These are phyloP conservation scores for Thalassiosira livingstoniorum DNA, from an alignment of 352 stramenopile genomes.

Conservation along the genomic window DNA sequence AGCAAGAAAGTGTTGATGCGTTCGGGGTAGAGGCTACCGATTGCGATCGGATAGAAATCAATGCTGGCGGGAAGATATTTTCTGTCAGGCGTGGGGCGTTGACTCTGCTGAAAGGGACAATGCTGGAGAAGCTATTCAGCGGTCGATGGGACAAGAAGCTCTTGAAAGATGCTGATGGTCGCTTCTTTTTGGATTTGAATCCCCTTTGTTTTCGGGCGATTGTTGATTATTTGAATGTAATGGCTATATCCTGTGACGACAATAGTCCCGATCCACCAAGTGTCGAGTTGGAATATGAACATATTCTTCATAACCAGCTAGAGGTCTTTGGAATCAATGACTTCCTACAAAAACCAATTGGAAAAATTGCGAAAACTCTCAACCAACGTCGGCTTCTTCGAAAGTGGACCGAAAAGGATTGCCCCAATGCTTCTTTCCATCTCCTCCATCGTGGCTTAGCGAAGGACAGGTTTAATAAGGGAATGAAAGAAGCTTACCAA, in stretches of 20 bases:
- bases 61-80: constrained; percentile 47
- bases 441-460: constrained; percentile 33
- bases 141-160: constrained; percentile 48
- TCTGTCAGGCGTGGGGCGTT: constrained; percentile 23
- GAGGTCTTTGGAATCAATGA: constrained; percentile 32
- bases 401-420: constrained; percentile 9
- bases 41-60: constrained; percentile 50
- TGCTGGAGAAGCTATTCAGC: constrained; percentile 47
- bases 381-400: background rate
- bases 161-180: constrained; percentile 11
- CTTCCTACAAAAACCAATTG: too few relatives aligned
- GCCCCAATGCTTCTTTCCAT: background rate
- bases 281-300: constrained; percentile 12
- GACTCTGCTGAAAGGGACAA: constrained; percentile 41
- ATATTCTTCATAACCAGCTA: constrained; percentile 27
- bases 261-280: constrained; percentile 6
- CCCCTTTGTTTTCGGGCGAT: constrained; percentile 29
- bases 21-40: constrained; percentile 23
- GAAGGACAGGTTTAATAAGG: too few relatives aligned
- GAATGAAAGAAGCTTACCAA: too few relatives aligned
- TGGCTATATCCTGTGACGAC: constrained; percentile 19
- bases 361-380: too few relatives aligned
- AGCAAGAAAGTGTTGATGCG: background rate
- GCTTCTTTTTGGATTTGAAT: constrained; percentile 50
- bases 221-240: constrained; percentile 40